These are phyloP conservation scores for Viridothelium virens DNA, from an alignment of 495 filamentous ascomycete species.

Conservation along the genomic window DNA sequence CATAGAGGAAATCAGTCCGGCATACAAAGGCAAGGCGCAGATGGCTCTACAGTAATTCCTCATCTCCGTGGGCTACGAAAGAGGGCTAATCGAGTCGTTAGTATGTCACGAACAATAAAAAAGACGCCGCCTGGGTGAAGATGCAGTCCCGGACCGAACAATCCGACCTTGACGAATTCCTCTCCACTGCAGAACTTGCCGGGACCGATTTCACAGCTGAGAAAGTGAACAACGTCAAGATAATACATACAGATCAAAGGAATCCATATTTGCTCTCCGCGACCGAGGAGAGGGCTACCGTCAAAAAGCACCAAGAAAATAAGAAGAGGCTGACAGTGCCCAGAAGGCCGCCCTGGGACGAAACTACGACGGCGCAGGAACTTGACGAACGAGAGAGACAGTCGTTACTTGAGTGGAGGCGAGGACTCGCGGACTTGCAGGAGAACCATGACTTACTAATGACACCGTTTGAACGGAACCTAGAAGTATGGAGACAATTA, in stretches of 20 bases:
- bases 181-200: conserved; percentile 83
- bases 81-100: conserved; percentile 19
- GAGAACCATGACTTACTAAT: conserved; percentile 89
- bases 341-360: conserved; percentile 80
- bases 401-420: conserved; percentile 78
- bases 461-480: conserved; percentile 96
- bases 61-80: background rate
- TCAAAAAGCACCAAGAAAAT: conserved; percentile 76
- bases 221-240: conserved; percentile 97
- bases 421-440: conserved; percentile 84
- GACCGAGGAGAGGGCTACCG: conserved; percentile 68
- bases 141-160: conserved; percentile 99
- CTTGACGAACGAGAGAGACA: conserved; percentile 73
- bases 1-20: conserved; percentile 25
- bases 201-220: conserved; percentile 98
- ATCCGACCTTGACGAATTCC: conserved; percentile 81
- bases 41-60: conserved; percentile 43
- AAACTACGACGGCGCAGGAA: conserved; percentile 69
- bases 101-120: conserved; percentile 45
- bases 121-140: conserved; percentile 81
- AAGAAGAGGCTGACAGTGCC: conserved; percentile 76
- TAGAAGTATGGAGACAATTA: conserved; percentile 97
- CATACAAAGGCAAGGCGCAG: conserved; percentile 53
- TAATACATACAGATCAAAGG: conserved; percentile 89
- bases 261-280: conserved; percentile 91